Evolutionary conservation across 1,284 basidiomycete genomes (phyloP).

Genomic region (Apiotrichum domesticum): DNA sequence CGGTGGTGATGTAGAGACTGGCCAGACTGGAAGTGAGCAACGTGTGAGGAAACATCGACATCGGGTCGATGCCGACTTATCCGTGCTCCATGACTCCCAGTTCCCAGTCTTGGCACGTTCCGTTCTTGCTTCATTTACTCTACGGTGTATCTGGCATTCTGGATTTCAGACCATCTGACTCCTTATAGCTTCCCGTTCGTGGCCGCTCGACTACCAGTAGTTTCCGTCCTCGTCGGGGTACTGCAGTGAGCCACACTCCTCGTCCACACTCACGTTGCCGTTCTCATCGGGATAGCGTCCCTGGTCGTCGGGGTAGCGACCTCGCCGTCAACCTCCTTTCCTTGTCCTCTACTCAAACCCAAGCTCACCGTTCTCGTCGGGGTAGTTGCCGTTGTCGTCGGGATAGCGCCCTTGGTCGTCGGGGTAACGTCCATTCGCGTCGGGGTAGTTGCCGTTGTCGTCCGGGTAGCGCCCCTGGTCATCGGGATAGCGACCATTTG

Average conservation of each 20-base stretch:
- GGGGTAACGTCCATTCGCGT: neutral
- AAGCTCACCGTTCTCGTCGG: neutral
- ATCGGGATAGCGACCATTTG: neutral
- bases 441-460: constrained; percentile 3
- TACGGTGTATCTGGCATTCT: no score
- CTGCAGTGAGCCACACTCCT: neutral
- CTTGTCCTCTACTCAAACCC: neutral
- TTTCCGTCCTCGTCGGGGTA: neutral
- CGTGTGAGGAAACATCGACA: no score
- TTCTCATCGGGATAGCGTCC: neutral
- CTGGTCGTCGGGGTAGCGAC: neutral
- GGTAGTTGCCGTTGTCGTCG: constrained; percentile 1
- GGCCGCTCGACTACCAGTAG: neutral
- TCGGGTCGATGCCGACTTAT: no score
- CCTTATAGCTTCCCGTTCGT: no score
- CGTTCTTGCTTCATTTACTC: no score
- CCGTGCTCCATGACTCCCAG: no score
- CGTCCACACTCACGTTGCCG: neutral
- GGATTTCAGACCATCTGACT: no score
- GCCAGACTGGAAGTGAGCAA: no score
- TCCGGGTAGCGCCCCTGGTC: neutral
- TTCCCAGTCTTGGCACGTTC: no score
- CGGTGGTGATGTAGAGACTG: no score
- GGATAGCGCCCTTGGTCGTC: neutral
- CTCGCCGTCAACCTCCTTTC: no score